Conservation (phyloP, 1,139 yeast genomes). For the Nakaseomyces delphensis region DNA sequence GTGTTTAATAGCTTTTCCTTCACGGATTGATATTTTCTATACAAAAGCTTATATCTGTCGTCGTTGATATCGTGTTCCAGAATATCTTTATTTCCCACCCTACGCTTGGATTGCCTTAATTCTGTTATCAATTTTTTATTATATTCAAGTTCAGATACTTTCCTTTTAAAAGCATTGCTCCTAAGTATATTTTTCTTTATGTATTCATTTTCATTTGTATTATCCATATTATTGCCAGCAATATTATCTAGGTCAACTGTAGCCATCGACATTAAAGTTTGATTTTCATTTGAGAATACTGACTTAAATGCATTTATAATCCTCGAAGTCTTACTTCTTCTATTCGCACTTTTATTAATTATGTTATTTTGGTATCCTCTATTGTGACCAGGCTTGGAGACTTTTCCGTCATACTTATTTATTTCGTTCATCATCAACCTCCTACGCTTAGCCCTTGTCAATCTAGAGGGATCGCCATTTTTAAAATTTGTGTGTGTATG, state of each 20-base stretch:
- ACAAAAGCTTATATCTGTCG: conserved; percentile 6
- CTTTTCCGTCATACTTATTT: background rate
- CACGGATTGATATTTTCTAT: conserved; percentile 7
- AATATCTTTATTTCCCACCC: conserved; percentile 7
- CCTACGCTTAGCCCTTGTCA: conserved; percentile 4
- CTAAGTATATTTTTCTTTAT: conserved; percentile 18
- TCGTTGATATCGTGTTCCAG: background rate
- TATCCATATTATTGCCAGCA: conserved; percentile 7
- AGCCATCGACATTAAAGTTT: conserved; percentile 20
- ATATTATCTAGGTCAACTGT: conserved; percentile 14
- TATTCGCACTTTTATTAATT: background rate
- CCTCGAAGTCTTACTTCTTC: background rate
- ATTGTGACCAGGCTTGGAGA: background rate
- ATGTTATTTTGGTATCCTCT: background rate
- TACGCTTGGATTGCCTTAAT: conserved; percentile 14
- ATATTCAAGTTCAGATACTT: conserved; percentile 23
- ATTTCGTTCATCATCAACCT: background rate
- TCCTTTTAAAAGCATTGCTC: conserved; percentile 26
- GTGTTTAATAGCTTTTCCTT: conserved; percentile 40
- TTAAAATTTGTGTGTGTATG: background rate
- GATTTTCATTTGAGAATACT: conserved; percentile 20
- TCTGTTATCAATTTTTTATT: conserved; percentile 23
- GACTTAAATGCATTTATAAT: conserved; percentile 15
- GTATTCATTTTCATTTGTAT: conserved; percentile 11
- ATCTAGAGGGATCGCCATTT: background rate